These are phyloP conservation scores for Trichothecium sympodiale DNA, from an alignment of 2,329 filamentous ascomycete genomes.

Conservation along the genomic window DNA sequence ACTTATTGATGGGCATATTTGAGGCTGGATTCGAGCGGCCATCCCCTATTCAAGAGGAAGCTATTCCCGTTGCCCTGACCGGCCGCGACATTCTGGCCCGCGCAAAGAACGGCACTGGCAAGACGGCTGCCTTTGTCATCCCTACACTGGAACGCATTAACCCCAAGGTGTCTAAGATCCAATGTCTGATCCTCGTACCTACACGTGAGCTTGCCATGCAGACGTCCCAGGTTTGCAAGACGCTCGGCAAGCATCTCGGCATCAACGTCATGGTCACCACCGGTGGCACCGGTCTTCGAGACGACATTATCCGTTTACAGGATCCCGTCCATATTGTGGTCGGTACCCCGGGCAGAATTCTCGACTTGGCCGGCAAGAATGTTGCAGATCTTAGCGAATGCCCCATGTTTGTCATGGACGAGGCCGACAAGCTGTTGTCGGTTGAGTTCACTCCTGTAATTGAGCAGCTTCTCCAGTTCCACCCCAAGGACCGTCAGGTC, in stretches of 20 bases:
- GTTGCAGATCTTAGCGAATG: conserved; percentile 94
- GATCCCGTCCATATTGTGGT: conserved; percentile 96
- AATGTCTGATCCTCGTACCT: conserved; percentile 91
- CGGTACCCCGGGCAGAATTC: conserved; percentile 89
- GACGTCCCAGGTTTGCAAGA: conserved; percentile 99
- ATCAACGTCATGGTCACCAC: conserved; percentile 99
- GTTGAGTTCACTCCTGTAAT: conserved; percentile 96
- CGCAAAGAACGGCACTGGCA: conserved; percentile 97
- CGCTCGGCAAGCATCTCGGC: conserved; percentile 88
- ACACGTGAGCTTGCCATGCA: conserved; percentile 95
- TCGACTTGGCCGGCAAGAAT: conserved; percentile 91
- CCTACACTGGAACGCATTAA: conserved; percentile 93
- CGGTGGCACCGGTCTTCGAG: conserved; percentile 85
- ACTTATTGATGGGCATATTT: conserved; percentile 97
- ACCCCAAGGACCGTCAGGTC: conserved; percentile 94
- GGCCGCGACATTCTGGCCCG: conserved; percentile 90
- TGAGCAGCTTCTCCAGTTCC: conserved; percentile 88
- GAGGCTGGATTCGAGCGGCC: conserved; percentile 98
- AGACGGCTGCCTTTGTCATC: conserved; percentile 96
- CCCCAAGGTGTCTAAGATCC: conserved; percentile 90
- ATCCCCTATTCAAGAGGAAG: conserved; percentile 98
- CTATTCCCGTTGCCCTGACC: conserved; percentile 90
- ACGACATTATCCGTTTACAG: conserved; percentile 91
- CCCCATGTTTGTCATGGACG: conserved; percentile 98
- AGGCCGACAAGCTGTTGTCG: conserved; percentile 95